phyloP scores from a whole-genome alignment of 2,329 filamentous ascomycete species.

The Colletotrichum tropicale region DNA sequence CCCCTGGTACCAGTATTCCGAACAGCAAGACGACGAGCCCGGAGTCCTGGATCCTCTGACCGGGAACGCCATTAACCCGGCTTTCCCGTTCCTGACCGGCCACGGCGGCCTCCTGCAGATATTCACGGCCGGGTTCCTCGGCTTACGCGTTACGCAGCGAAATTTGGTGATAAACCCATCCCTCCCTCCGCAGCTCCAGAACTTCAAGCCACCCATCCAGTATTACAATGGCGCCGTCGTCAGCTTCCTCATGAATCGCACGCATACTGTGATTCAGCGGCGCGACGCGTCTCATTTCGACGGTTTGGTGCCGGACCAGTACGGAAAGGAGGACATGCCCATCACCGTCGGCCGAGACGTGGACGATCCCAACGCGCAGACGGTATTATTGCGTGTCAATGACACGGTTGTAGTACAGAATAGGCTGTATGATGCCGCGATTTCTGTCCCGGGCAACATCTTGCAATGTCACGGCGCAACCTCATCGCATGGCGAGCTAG shows the following conservation, averaged over 20 bases:
- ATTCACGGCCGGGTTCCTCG: slow-evolving; percentile 69
- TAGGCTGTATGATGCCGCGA: background rate
- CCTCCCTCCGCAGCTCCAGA: slow-evolving; percentile 60
- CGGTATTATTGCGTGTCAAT: background rate
- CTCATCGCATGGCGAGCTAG: background rate
- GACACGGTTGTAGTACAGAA: background rate
- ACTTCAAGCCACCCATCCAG: slow-evolving; percentile 39
- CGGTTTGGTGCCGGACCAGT: background rate
- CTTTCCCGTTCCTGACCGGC: slow-evolving; percentile 74
- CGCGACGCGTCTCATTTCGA: background rate
- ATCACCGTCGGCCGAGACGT: background rate
- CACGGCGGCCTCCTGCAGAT: slow-evolving; percentile 74
- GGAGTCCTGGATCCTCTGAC: slow-evolving; percentile 51
- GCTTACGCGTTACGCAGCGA: slow-evolving; percentile 64
- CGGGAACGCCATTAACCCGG: slow-evolving; percentile 62
- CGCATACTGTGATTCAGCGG: slow-evolving; percentile 25
- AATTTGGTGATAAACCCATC: slow-evolving; percentile 67
- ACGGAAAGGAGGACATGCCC: background rate
- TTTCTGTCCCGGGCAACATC: background rate
- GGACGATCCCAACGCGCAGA: background rate
- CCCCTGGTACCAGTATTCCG: slow-evolving; percentile 74
- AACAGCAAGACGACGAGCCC: slow-evolving; percentile 68
- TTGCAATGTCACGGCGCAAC: background rate
- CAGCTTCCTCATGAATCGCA: slow-evolving; percentile 26
- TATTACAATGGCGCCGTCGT: slow-evolving; percentile 34